A percentile compares a stretch with the other conserved stretches of the same genome.
Evolutionary conservation across 2,329 filamentous ascomycete species (phyloP).

Genomic region (Knufia fluminis): DNA sequence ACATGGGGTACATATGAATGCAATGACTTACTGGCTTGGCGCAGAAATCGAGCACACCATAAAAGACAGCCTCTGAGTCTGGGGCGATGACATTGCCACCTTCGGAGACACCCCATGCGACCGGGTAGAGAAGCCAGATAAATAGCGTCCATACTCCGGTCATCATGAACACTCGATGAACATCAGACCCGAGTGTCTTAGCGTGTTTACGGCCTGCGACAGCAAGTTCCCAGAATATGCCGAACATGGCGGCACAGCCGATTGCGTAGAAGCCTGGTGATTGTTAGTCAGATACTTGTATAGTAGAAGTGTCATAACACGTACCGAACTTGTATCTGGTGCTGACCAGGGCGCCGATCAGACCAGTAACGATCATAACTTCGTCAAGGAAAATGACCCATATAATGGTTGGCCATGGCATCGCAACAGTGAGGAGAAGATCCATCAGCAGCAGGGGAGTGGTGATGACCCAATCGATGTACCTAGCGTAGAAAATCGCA

Average conservation of each 20-base stretch:
- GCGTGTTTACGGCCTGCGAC: slow-evolving; percentile 50
- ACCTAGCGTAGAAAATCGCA: slow-evolving; percentile 56
- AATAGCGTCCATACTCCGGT: slow-evolving; percentile 52
- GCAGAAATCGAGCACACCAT: slow-evolving; percentile 13
- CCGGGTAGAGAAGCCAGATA: slow-evolving; percentile 50
- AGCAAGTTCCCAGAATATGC: slow-evolving; percentile 50
- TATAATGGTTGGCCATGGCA: slow-evolving; percentile 57
- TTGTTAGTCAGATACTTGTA: not conserved
- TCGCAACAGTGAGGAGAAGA: slow-evolving; percentile 54
- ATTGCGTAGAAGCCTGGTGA: slow-evolving; percentile 48
- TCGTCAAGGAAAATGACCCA: slow-evolving; percentile 53
- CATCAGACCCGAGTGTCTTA: slow-evolving; percentile 42
- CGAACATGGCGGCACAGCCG: slow-evolving; percentile 39
- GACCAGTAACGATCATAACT: slow-evolving; percentile 57
- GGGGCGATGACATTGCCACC: slow-evolving; percentile 57
- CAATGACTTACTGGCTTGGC: not conserved
- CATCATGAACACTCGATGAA: slow-evolving; percentile 44
- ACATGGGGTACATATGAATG: no score
- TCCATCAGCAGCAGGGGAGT: slow-evolving; percentile 55
- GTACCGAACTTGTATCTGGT: slow-evolving; percentile 48
- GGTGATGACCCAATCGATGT: slow-evolving; percentile 55
- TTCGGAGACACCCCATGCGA: slow-evolving; percentile 54
- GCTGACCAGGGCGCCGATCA: slow-evolving; percentile 54
- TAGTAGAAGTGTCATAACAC: not conserved
- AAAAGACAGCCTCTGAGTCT: slow-evolving; percentile 32